Conservation (phyloP, 192 early-diverging fungal species). For the Coemansia sp. region DNA sequence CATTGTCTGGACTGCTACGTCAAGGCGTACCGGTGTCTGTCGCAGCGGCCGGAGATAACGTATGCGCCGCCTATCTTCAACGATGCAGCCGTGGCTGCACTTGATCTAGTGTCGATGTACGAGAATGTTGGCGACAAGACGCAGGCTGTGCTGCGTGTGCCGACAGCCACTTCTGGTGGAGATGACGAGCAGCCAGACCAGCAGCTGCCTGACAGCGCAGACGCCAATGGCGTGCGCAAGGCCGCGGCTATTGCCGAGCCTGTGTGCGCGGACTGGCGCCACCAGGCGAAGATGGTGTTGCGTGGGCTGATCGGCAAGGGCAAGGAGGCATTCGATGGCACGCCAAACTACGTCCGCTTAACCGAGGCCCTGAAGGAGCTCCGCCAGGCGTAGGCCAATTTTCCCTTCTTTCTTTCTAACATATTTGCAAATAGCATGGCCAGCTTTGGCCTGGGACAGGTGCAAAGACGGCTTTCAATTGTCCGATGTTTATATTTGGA, state of each 20-base stretch:
- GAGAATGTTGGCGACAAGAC: slow-evolving; percentile 65
- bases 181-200: slow-evolving; percentile 32
- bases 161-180: slow-evolving; percentile 16
- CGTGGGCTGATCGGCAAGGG: slow-evolving; percentile 81
- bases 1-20: slow-evolving; percentile 74
- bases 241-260: slow-evolving; percentile 39
- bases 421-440: background rate
- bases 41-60: slow-evolving; percentile 73
- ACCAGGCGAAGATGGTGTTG: slow-evolving; percentile 79
- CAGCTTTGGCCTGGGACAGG: too few relatives aligned
- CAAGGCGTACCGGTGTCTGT: slow-evolving; percentile 81
- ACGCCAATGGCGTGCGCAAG: slow-evolving; percentile 29
- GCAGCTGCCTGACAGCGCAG: slow-evolving; percentile 9
- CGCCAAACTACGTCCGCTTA: slow-evolving; percentile 60
- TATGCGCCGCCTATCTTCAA: slow-evolving; percentile 72
- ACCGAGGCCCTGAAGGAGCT: slow-evolving; percentile 65
- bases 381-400: slow-evolving; percentile 16
- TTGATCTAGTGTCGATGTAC: slow-evolving; percentile 80
- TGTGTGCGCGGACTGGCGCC: slow-evolving; percentile 87
- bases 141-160: slow-evolving; percentile 40
- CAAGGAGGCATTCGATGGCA: slow-evolving; percentile 71
- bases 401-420: background rate
- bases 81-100: slow-evolving; percentile 63
- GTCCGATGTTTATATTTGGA: background rate
- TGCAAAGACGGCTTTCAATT: too few relatives aligned